Base-by-base conservation (phyloP, 2,329 filamentous ascomycete species). In the Sclerotinia sclerotiorum region DNA sequence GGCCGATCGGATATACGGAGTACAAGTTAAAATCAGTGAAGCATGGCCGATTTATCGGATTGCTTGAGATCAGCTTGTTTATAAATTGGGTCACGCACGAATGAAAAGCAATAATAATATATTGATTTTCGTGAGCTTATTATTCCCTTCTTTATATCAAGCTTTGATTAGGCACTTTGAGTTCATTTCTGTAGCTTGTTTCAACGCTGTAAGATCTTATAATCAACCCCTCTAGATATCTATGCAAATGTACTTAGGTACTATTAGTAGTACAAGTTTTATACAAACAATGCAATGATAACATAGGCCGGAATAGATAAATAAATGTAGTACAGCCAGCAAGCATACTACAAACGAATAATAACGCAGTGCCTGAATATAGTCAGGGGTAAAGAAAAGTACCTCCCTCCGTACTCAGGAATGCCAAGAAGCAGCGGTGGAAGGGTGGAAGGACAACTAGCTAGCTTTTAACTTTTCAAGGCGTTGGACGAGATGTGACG, bases 321-420 rank as follows among this genome's bases (percentile, higher is more conserved):
- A 35, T 6, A 35, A 35, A 35, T 35, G 5, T 4, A 35, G 7
- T 35, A 5, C 32, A 35, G 3, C 3, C 32, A 35, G 5, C 5
- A 1, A 35, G 32, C 32, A 35, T 35, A 61, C 32, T 48, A 27
- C 42, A 24, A 35, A n/a, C 68, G 65, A 70, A 71, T 71, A 8
- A 67, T 27, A 69, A 52, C 21, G 62, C 68, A 56, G 70, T 72
- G 57, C 69, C 70, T 72, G 68, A 46, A 61, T 68, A 61, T 69
- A 71, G 68, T 70, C 69, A 73, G 69, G 70, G 69, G 68, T 52
- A 67, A 67, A 61, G 29, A 29, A 29, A 29, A 29, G 29, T 2
- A 29, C 29, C 5, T n/a, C n/a, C 29, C 29, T 29, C 2, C 2
- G 29, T 29, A 29, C 2, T 2, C 5, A 29, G 2, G 42, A 17